A percentile compares a stretch with the other conserved stretches of the same genome.
Conservation (phyloP, 352 stramenopile species). For the Globisporangium irregulare region DNA sequence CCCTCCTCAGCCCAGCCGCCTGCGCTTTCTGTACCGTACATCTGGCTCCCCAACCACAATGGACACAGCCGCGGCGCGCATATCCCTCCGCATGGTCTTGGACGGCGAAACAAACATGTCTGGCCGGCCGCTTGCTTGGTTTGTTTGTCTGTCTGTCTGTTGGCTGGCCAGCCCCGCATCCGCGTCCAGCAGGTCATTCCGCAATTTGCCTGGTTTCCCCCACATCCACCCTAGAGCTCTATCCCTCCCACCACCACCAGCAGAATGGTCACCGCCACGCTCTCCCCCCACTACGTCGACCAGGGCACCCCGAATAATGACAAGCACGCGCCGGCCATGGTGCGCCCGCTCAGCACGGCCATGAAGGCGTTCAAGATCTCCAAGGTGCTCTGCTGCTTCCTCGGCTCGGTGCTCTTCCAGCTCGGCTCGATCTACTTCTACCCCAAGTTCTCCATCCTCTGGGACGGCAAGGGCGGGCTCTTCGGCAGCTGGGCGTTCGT, state of each 20-base stretch:
- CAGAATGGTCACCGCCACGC: constrained; percentile 13
- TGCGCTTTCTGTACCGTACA: constrained; percentile 10
- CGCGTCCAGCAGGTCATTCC: constrained; percentile 8
- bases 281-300: constrained; percentile 27
- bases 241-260: not conserved
- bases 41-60: constrained; percentile 9
- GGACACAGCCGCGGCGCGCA: constrained; percentile 7
- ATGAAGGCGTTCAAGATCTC: constrained; percentile 54
- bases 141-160: not conserved
- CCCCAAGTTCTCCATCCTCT: constrained; percentile 62
- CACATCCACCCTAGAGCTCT: constrained; percentile 1
- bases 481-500: constrained; percentile 72
- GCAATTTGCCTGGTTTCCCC: constrained; percentile 12
- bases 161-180: not conserved
- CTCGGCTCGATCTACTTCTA: constrained; percentile 81
- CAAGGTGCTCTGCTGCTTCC: constrained; percentile 51
- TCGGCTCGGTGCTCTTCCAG: constrained; percentile 72
- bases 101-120: not conserved
- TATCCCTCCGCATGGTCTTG: not conserved
- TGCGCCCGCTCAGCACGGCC: constrained; percentile 20
- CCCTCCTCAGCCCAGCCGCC: constrained; percentile 5
- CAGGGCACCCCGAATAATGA: constrained; percentile 26
- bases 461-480: constrained; percentile 52
- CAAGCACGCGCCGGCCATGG: constrained; percentile 15
- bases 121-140: not conserved